Evolutionary conservation across 306 rosid genomes (phyloP), one percentile per base, ranked within the genome.

Genomic region (Morella rubra): DNA sequence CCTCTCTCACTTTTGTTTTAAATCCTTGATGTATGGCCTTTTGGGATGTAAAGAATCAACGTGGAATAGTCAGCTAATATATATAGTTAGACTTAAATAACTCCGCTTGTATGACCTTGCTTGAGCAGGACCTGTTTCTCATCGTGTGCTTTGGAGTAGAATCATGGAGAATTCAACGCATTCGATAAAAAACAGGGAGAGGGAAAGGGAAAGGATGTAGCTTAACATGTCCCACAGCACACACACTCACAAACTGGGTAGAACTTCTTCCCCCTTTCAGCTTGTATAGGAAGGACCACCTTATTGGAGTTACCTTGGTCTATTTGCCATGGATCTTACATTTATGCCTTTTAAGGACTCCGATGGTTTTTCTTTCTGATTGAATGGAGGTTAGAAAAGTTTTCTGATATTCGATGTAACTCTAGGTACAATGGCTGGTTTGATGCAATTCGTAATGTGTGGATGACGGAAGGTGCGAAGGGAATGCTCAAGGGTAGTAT

Each of bases 401-500:
- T 73, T 18, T 78, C 41, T 66, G 37, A 13, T 66, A 41, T 56
- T 76, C 47, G 76, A n/a, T 18, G 58, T 20, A 69, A 61, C 56
- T 16, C 14, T 16, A 91, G 98, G 92, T 93, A 93, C 73, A 85
- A 60, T 9, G 91, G 95, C 77, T 91, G 98, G 98, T 80, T 83
- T 19, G 92, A 93, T 77, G 97, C 93, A 12, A 81, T 91, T 44
- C 61, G 46, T 72, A 80, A n/a, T 1, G 77, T 88, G 77, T 93
- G 95, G 95, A 83, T 53, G 42, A 77, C 73, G 58, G 98, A 93
- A 87, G 98, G 98, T 62, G 32, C 77, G 67, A 79, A 80, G 55
- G 97, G 97, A 58, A 83, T 93, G 91, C 91, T 93, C 71, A 89
- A 86, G 79, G 98, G 98, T 19, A 84, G 98, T 74, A 61, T 93